Evolutionary conservation across 495 filamentous ascomycete genomes (phyloP).

Genomic region (Penicillium paradoxum): DNA sequence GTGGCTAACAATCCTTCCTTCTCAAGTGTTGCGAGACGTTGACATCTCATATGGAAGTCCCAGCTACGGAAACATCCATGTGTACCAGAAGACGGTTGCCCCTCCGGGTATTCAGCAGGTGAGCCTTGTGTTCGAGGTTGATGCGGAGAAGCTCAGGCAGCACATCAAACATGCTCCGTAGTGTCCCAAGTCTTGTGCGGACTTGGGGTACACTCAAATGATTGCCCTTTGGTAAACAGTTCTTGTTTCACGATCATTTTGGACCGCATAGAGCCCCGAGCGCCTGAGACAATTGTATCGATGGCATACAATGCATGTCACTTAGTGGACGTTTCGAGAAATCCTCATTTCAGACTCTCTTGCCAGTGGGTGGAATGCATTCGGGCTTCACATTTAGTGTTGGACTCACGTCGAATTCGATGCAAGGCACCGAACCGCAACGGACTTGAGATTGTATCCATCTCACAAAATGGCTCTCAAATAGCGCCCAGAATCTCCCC

Average conservation of each 20-base stretch:
- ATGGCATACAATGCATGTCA: too few relatives aligned
- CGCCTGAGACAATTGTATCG: too few relatives aligned
- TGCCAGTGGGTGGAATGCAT: too few relatives aligned
- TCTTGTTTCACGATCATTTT: too few relatives aligned
- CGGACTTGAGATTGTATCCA: not conserved
- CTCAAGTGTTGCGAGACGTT: conserved; percentile 29
- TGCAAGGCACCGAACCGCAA: not conserved
- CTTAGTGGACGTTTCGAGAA: too few relatives aligned
- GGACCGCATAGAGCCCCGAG: too few relatives aligned
- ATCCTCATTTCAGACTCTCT: too few relatives aligned
- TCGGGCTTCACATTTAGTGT: too few relatives aligned
- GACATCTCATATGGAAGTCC: conserved; percentile 33
- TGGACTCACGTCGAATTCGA: not conserved
- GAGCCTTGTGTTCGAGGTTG: conserved; percentile 31
- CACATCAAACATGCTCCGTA: conserved; percentile 27
- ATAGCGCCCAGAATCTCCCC: conserved; percentile 24
- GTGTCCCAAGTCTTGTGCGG: conserved; percentile 25
- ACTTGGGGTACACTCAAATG: conserved; percentile 1
- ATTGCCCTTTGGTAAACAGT: too few relatives aligned
- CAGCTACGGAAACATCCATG: conserved; percentile 31
- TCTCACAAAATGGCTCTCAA: conserved; percentile 4
- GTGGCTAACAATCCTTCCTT: not conserved
- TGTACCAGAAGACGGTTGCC: conserved; percentile 31
- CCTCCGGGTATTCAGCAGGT: conserved; percentile 26
- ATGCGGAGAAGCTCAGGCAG: conserved; percentile 26